Conservation (phyloP, 768 basidiomycete genomes). For the Boletellus ananiceps region DNA sequence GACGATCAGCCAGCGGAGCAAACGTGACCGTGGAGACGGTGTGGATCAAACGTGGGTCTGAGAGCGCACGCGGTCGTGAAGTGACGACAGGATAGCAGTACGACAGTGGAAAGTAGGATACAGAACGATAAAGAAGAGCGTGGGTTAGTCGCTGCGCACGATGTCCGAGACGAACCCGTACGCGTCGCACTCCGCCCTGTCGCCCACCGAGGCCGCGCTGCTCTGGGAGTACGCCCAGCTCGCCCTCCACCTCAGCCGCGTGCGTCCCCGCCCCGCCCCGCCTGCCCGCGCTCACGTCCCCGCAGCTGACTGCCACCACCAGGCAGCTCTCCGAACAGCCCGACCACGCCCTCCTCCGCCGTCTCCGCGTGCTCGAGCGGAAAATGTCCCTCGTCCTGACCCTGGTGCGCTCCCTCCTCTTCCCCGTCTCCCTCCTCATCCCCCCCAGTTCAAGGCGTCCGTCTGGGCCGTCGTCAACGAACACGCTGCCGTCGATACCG, state of each 20-base stretch:
- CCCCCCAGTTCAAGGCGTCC: slow-evolving; percentile 83
- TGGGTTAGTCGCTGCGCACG: background rate
- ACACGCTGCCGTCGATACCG: slow-evolving; percentile 40
- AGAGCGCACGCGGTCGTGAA: background rate
- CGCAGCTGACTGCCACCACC: slow-evolving; percentile 63
- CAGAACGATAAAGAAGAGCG: too few relatives aligned
- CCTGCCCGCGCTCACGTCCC: background rate
- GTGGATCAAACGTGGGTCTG: too few relatives aligned
- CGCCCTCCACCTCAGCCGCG: slow-evolving; percentile 73
- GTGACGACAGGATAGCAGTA: too few relatives aligned
- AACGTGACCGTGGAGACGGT: slow-evolving; percentile 44
- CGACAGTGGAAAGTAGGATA: too few relatives aligned
- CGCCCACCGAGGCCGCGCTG: slow-evolving; percentile 68
- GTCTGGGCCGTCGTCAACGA: slow-evolving; percentile 93
- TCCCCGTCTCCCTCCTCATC: slow-evolving; percentile 4
- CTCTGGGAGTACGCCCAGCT: slow-evolving; percentile 94
- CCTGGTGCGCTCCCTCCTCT: slow-evolving; percentile 45
- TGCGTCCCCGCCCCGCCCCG: background rate
- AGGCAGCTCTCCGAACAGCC: slow-evolving; percentile 68
- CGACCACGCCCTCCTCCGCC: slow-evolving; percentile 69
- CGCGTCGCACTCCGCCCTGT: slow-evolving; percentile 61
- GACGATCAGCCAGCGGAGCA: background rate
- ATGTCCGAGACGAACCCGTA: slow-evolving; percentile 63
- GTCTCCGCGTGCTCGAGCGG: slow-evolving; percentile 77
- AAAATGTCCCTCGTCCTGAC: slow-evolving; percentile 96